These are phyloP conservation scores for Fusarium keratoplasticum DNA, from an alignment of 2,329 filamentous ascomycete species.

Conservation along the genomic window DNA sequence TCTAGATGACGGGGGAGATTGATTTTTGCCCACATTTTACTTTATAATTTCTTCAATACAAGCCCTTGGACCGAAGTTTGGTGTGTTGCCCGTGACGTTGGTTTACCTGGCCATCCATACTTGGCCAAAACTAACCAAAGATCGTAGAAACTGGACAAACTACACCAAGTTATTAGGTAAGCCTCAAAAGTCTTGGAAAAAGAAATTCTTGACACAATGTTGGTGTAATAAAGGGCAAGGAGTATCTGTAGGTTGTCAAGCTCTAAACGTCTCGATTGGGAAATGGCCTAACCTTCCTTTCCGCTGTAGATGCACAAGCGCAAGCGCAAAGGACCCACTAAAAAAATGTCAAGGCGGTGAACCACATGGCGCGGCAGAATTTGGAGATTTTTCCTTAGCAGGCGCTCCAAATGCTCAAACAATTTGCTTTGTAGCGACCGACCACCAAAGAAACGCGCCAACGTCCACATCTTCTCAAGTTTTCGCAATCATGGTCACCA, in stretches of 20 bases:
- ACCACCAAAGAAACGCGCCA: conserved; percentile 25
- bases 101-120: neutral
- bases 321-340: conserved; percentile 29
- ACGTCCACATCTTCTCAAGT: neutral
- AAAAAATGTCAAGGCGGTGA: conserved; percentile 46
- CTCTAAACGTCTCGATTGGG: conserved; percentile 7
- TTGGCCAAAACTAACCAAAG: neutral
- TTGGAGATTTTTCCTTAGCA: conserved; percentile 46
- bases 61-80: conserved; percentile 14
- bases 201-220: neutral
- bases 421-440: conserved; percentile 26
- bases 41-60: conserved; percentile 39
- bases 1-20: conserved; percentile 7
- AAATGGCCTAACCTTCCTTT: conserved; percentile 1
- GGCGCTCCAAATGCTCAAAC: conserved; percentile 14
- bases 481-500: conserved; percentile 53
- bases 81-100: neutral
- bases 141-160: too few relatives aligned
- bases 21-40: neutral
- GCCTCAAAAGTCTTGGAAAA: neutral
- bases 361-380: conserved; percentile 43
- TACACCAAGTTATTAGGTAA: neutral
- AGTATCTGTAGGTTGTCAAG: neutral
- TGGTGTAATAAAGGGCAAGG: neutral
- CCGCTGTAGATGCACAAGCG: neutral